Base-by-base conservation (phyloP, 805 yeast species). In the Yamadazyma paraphyllophila region DNA sequence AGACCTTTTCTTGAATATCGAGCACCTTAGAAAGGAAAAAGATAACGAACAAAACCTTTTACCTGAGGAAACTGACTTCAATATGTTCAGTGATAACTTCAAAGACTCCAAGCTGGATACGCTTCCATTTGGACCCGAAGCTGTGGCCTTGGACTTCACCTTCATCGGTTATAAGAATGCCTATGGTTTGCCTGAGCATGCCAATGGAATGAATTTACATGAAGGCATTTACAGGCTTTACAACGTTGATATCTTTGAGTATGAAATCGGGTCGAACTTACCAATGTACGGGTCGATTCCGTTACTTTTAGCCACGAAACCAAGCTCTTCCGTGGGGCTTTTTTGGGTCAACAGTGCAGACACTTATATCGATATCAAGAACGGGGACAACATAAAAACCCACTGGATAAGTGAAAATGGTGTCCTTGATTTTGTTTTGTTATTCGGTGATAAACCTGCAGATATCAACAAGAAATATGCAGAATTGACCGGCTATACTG, bases 261-360 rank as follows among this genome's bases (percentile, higher is more conserved):
- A 94, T 61, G 95, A 88, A 54, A 74, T 83, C 1, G 80, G 87
- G 50, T 84, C 96, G 32, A 81, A 82, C 45, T 73, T 85, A 74
- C 89, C 98, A 38, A 90, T 91, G 96, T 94, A 94, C 59, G 99
- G 99, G 1, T 73, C 96, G 0, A 88, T 94, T 55, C 99, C 99
- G 2, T 81, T 91, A 37, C 74, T 94, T 77, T 67, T 88, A 41
- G 94, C 89, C 0, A 79, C 78, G 13, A 80, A 78, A 41, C 73
- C 78, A 0, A 76, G 67, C 0, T 56, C 72, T 2, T 71, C 91
- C 1, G 80, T 81, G 9, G 98, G 96, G 12, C 62, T 92, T 8
- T 90, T 92, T 57, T 94, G 98, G 97, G 69, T 87, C 44, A 94
- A 91, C 61, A 78, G 88, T 40, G 97, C 98, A 1, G 99, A 94